Evolutionary conservation across 2,329 filamentous ascomycete species (phyloP), one percentile per base, ranked within the genome.

Genomic region (Trichophyton schoenleinii): DNA sequence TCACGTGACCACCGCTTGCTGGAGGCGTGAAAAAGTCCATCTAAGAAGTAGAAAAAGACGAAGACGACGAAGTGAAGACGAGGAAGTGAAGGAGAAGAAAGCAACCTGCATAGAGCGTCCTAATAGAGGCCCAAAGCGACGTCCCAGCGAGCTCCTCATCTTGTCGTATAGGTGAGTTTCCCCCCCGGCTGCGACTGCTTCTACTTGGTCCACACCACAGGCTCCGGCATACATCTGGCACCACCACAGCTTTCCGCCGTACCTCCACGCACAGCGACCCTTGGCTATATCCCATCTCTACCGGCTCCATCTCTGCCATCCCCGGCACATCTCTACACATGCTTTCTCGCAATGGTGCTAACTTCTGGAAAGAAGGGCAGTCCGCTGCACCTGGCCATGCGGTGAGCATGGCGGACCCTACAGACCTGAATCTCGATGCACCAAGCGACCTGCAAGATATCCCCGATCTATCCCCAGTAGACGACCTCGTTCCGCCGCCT

Each of bases 381-480:
- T 46, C 28, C 46, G 53, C 41, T 61, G 55, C 36, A 46, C 52
- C 38, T 8, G 31, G 31, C 57, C 60, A 62, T 42, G 62, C 64
- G 63, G 63, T 67, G 67, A 66, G 46, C 66, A 76, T 77, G 74
- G 71, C 74, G 57, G 73, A 75, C 67, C 68, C 73, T 62, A 68
- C 72, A 55, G 74, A 77, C 67, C 67, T 76, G 63, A 77, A 75
- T 67, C 67, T 76, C 61, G 74, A 77, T 66, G 74, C 74, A 63
- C 74, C 74, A 15, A 76, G 74, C 67, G 74, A 77, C 64, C 73
- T 76, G 63, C 73, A 76, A 64, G 74, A 76, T 67, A 76, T 77
- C 66, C 73, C 74, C 59, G 74, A 77, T 46, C 66, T 75, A 64
- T 70, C 71, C 13, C 41, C 55, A n/a, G 41, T 36, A 4, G 74